Evolutionary conservation across 306 rosid species (phyloP).

Genomic region (Cucurbita argyrosperma): DNA sequence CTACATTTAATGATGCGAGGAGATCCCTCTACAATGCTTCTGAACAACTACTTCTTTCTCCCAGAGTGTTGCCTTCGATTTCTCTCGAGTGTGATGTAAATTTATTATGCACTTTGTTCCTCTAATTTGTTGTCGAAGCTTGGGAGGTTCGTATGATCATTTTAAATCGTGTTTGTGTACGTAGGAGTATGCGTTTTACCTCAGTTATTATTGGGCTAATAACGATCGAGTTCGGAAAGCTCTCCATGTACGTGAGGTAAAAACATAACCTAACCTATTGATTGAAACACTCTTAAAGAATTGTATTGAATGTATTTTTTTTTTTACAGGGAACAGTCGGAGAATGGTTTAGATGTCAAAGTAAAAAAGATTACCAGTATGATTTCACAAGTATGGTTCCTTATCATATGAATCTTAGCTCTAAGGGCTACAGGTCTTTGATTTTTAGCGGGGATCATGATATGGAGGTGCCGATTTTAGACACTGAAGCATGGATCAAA

Average conservation of each 20-base stretch:
- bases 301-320: too few species aligned
- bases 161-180: neutral
- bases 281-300: too few species aligned
- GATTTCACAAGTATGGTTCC: neutral
- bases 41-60: too few species aligned
- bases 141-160: neutral
- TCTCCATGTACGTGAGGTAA: slow-evolving; percentile 35
- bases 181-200: slow-evolving; percentile 12
- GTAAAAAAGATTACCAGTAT: neutral
- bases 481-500: slow-evolving; percentile 14
- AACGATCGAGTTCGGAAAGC: slow-evolving; percentile 36
- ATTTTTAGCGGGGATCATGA: slow-evolving; percentile 21
- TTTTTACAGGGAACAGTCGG: neutral
- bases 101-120: too few species aligned
- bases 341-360: neutral
- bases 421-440: neutral
- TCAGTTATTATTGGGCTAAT: slow-evolving; percentile 41
- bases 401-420: neutral
- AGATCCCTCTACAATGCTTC: too few species aligned
- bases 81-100: too few species aligned
- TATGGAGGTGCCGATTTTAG: slow-evolving; percentile 9
- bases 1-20: too few species aligned
- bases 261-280: too few species aligned
- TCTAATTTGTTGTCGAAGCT: too few species aligned
- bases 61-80: too few species aligned